A percentile compares a stretch with the other conserved stretches of the same genome.
Evolutionary conservation across 257 asterid species (phyloP).

Genomic region (Solanum stenotomum): DNA sequence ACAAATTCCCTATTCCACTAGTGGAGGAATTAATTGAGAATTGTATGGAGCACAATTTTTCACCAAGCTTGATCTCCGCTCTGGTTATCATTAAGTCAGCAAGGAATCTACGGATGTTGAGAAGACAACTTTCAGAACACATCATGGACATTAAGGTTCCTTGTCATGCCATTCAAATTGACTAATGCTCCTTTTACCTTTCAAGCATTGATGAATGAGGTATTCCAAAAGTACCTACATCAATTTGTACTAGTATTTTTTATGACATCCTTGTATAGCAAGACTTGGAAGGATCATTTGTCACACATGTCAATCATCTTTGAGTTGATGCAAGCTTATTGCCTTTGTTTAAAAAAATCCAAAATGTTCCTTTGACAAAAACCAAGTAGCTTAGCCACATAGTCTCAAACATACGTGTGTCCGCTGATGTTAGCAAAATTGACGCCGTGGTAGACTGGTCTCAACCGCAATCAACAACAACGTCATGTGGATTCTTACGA

Average conservation of each 20-base stretch:
- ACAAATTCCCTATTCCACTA: not conserved
- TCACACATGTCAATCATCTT: not conserved
- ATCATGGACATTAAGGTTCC: not conserved
- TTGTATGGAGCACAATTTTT: not conserved
- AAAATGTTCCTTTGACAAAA: not conserved
- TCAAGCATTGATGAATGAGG: not conserved
- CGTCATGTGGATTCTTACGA: not conserved
- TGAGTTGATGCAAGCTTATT: not conserved
- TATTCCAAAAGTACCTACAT: not conserved
- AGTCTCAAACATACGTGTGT: not conserved
- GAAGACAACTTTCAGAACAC: not conserved
- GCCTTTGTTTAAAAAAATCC: not conserved
- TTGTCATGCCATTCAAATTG: not conserved
- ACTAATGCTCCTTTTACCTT: not conserved
- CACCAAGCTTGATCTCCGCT: not conserved
- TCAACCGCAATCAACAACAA: not conserved
- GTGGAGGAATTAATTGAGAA: not conserved
- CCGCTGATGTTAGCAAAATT: not conserved
- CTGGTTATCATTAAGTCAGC: not conserved
- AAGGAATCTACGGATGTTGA: not conserved
- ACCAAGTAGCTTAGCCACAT: not conserved
- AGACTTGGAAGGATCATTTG: not conserved
- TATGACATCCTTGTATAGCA: not conserved
- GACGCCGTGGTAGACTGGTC: not conserved
- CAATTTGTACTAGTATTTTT: not conserved